Evolutionary conservation across 352 stramenopile genomes (phyloP), one percentile per base, ranked within the genome.

Genomic region (Phytophthora litchii): DNA sequence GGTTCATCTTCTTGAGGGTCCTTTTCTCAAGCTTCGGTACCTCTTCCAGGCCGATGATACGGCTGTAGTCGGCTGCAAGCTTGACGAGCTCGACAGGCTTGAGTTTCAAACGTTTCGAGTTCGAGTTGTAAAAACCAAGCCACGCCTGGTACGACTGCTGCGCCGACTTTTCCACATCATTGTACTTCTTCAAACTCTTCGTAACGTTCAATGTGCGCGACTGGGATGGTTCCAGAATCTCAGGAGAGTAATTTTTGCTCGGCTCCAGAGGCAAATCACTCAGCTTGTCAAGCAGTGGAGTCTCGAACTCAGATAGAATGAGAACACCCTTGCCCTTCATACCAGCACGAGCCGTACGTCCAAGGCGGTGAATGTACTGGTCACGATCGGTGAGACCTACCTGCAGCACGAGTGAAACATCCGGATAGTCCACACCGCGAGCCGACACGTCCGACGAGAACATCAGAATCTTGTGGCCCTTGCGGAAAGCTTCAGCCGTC

Each of bases 311-410:
- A 6, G 75, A 72, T 29, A 97, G 70, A 36, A 97, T 60, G 21
- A 97, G 63, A 31, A 96, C 66, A 42, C 89, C 90, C 27, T 86
- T 75, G 13, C 91, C 92, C 48, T 83, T 75, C 75, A 94, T 96
- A 21, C 91, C 91, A 17, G 88, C 90, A 59, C 91, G 84, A 3
- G 85, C 96, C 6, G 95, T 99, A 65, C 96, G 90, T 35, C 96
- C 96, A 9, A 99, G 74, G 14, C 96, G 86, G 73, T 99, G 96
- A 47, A 98, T 96, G 78, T 98, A 99, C 69, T 98, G 94, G 54
- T 96, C 92, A 25, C 82, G 76, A 57, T 95, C 90, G 53, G 74
- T 97, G 31, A 74, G 88, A 46, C 69, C 88, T 38, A 96, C 79
- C 60, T 97, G 86, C 2, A 97, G 69, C 25, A 97, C 88, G 11